Conservation (phyloP, 2,329 filamentous ascomycete genomes). For the Aspergillus floridensis region DNA sequence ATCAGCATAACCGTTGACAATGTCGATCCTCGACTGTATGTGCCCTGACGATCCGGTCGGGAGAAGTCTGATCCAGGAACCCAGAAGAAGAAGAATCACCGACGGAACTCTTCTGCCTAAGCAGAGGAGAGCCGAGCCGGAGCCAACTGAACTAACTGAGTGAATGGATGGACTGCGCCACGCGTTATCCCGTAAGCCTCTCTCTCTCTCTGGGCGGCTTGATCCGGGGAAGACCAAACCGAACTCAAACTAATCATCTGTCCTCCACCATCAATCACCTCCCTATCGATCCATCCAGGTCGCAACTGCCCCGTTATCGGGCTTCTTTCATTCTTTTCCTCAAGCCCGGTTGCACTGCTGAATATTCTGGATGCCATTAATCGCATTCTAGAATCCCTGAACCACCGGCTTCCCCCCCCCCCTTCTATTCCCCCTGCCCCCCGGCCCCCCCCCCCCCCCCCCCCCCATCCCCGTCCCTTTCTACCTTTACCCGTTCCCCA, state of each 20-base stretch:
- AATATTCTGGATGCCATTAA: background rate
- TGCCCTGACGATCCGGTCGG: background rate
- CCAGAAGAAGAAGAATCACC: too few species aligned
- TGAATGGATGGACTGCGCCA: conserved; percentile 1
- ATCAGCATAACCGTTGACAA: background rate
- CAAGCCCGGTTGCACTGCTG: background rate
- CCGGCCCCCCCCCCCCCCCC: background rate
- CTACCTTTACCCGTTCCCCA: background rate
- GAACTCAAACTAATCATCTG: background rate
- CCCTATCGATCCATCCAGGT: background rate
- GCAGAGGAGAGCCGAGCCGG: conserved; percentile 1
- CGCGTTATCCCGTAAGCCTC: conserved; percentile 1
- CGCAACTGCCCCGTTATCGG: background rate
- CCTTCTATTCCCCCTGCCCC: too few species aligned
- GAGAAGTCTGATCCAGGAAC: conserved; percentile 2
- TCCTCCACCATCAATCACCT: background rate
- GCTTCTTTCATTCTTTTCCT: background rate
- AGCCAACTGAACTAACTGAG: background rate
- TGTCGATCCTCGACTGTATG: background rate
- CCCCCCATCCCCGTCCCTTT: background rate
- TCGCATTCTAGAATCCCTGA: background rate
- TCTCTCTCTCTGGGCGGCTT: background rate
- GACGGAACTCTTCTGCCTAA: background rate
- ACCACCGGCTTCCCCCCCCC: background rate
- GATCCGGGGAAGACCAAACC: conserved; percentile 1